Evolutionary conservation across 495 filamentous ascomycete genomes (phyloP).

Genomic region (Podospora australis): DNA sequence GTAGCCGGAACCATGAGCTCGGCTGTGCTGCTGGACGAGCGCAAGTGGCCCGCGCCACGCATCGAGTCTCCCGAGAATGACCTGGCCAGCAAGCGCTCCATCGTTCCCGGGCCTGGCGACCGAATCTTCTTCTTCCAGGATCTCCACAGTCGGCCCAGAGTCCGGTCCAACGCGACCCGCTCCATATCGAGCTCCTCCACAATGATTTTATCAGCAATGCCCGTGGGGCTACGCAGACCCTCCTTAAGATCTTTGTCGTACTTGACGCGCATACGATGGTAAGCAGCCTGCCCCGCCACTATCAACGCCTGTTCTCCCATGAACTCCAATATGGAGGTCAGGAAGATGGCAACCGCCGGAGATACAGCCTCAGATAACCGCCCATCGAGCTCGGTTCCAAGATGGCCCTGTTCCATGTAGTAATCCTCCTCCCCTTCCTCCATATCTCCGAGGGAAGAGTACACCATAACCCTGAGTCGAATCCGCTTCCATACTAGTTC

Average conservation of each 20-base stretch:
- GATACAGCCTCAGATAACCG: constrained; percentile 65
- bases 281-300: constrained; percentile 83
- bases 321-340: constrained; percentile 90
- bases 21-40: constrained; percentile 32
- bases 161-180: constrained; percentile 80
- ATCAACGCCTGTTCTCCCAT: constrained; percentile 86
- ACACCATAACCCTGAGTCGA: constrained; percentile 92
- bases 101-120: constrained; percentile 28
- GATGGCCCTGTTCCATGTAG: constrained; percentile 65
- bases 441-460: constrained; percentile 91
- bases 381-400: constrained; percentile 50
- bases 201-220: constrained; percentile 55
- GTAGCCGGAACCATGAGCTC: constrained; percentile 23
- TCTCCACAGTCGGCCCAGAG: constrained; percentile 85
- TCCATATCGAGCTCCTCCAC: constrained; percentile 93
- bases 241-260: constrained; percentile 46
- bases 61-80: constrained; percentile 38
- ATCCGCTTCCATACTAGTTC: constrained; percentile 87
- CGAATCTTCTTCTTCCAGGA: constrained; percentile 86
- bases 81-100: constrained; percentile 30
- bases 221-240: constrained; percentile 32
- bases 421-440: constrained; percentile 96
- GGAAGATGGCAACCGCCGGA: constrained; percentile 87
- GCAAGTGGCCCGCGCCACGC: constrained; percentile 21
- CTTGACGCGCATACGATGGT: constrained; percentile 55